phyloP scores from a whole-genome alignment of 1,139 yeast genomes.

The Kodamaea fungicola region DNA sequence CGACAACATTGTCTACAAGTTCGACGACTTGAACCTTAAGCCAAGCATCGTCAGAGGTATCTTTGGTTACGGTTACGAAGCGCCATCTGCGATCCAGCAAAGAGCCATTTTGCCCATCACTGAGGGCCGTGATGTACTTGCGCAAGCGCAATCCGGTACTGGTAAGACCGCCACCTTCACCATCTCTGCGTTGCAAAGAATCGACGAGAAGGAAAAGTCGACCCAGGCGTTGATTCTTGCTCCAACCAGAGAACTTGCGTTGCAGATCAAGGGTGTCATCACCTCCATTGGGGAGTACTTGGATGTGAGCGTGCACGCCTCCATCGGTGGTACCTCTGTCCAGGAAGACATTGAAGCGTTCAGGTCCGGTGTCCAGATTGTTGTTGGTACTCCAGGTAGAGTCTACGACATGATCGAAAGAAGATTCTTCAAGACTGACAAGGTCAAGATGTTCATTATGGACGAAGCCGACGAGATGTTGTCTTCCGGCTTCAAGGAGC shows the following conservation, averaged over 20 bases:
- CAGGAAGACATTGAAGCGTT: slow-evolving; percentile 90
- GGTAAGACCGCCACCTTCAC: slow-evolving; percentile 99
- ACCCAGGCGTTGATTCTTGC: slow-evolving; percentile 95
- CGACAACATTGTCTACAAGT: slow-evolving; percentile 90
- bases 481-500: slow-evolving; percentile 95
- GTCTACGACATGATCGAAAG: slow-evolving; percentile 96
- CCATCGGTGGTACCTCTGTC: slow-evolving; percentile 97
- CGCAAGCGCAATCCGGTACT: slow-evolving; percentile 99
- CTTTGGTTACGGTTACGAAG: slow-evolving; percentile 97
- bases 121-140: slow-evolving; percentile 95
- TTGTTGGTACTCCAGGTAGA: slow-evolving; percentile 99
- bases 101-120: slow-evolving; percentile 97
- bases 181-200: slow-evolving; percentile 92
- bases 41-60: slow-evolving; percentile 80
- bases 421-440: slow-evolving; percentile 83
- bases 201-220: slow-evolving; percentile 70
- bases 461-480: slow-evolving; percentile 99
- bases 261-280: slow-evolving; percentile 96
- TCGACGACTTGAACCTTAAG: slow-evolving; percentile 83
- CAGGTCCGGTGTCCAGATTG: slow-evolving; percentile 90
- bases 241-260: slow-evolving; percentile 98
- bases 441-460: slow-evolving; percentile 93
- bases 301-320: slow-evolving; percentile 93
- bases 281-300: slow-evolving; percentile 91
- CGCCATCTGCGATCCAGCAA: slow-evolving; percentile 97